phyloP scores from a whole-genome alignment of 2,329 filamentous ascomycete genomes.

The Dactylella cylindrospora region DNA sequence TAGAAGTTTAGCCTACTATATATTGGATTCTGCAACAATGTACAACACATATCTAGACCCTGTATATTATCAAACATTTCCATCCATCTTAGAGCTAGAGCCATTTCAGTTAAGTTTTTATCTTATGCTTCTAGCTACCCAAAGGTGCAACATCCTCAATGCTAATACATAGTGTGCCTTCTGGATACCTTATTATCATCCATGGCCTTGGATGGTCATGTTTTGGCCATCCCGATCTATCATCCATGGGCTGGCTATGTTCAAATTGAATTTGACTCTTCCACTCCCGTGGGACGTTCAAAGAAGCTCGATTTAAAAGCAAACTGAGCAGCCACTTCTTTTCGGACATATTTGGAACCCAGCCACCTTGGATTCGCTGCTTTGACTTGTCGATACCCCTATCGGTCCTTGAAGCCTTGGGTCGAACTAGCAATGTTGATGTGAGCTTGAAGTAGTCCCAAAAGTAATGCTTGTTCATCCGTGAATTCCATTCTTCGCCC shows the following conservation, averaged over 20 bases:
- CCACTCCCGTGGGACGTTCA: slow-evolving; percentile 11
- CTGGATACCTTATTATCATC: slow-evolving; percentile 9
- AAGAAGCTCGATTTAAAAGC: slow-evolving; percentile 6
- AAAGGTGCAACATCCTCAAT: slow-evolving; percentile 9
- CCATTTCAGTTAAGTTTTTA: too few species aligned
- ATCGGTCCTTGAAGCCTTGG: too few species aligned
- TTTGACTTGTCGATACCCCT: background rate
- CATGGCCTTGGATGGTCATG: slow-evolving; percentile 9
- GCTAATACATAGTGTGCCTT: slow-evolving; percentile 4
- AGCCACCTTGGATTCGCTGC: too few species aligned
- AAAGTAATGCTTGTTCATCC: too few species aligned
- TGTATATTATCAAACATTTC: too few species aligned
- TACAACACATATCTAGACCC: too few species aligned
- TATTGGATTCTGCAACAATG: too few species aligned
- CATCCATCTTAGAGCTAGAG: too few species aligned
- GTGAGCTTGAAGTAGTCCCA: too few species aligned
- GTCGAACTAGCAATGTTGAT: background rate
- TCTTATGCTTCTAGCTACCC: too few species aligned
- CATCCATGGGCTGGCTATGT: slow-evolving; percentile 1
- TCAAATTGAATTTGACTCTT: slow-evolving; percentile 13
- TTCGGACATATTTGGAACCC: slow-evolving; percentile 4
- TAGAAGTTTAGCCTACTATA: background rate
- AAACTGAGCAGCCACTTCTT: slow-evolving; percentile 8
- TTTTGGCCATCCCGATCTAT: background rate
- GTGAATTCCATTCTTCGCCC: slow-evolving; percentile 3